Evolutionary conservation across 2,329 filamentous ascomycete species (phyloP).

Genomic region (Aspergillus oerlinghausenensis): DNA sequence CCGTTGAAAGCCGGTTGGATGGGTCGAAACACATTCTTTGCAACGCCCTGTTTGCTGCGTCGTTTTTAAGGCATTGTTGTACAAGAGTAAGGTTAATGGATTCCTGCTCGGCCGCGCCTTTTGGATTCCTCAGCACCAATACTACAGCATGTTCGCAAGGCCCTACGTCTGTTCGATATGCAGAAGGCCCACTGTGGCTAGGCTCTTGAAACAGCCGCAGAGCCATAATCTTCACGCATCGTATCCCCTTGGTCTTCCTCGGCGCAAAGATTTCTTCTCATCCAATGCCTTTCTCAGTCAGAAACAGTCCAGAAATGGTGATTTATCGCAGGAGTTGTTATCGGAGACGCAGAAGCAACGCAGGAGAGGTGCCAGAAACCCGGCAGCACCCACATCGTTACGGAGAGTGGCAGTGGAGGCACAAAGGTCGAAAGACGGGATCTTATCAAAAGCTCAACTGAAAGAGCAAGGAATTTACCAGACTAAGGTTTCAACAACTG

Average conservation of each 20-base stretch:
- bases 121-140: neutral
- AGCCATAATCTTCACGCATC: conserved; percentile 33
- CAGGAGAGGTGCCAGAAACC: conserved; percentile 47
- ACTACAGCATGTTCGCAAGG: conserved; percentile 27
- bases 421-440: conserved; percentile 56
- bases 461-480: conserved; percentile 33
- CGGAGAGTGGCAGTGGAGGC: conserved; percentile 83
- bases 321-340: conserved; percentile 11
- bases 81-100: neutral
- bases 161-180: conserved; percentile 28
- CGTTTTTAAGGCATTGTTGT: neutral
- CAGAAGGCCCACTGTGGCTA: conserved; percentile 23
- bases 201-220: conserved; percentile 24
- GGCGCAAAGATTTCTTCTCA: conserved; percentile 62
- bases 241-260: conserved; percentile 34
- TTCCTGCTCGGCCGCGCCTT: neutral
- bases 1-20: neutral
- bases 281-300: conserved; percentile 55
- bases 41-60: neutral
- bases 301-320: conserved; percentile 23
- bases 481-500: conserved; percentile 29
- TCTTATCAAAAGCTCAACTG: conserved; percentile 45
- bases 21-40: neutral
- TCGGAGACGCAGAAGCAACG: conserved; percentile 34
- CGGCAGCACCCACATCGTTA: conserved; percentile 66